Evolutionary conservation across 495 filamentous ascomycete species (phyloP).

Genomic region (Aspergillus panamensis): DNA sequence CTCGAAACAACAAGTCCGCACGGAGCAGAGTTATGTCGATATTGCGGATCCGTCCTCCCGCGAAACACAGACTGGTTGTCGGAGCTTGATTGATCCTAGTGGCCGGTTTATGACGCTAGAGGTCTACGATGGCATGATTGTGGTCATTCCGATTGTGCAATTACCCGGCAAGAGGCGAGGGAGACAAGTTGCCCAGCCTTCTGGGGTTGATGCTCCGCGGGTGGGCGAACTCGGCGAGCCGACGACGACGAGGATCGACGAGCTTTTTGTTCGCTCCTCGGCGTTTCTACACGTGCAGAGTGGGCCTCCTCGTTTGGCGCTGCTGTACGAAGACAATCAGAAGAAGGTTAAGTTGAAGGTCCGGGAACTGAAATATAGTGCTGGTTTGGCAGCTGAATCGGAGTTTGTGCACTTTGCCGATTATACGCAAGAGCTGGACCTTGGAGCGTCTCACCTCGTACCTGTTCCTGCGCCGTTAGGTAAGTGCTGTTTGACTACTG

Average conservation of each 20-base stretch:
- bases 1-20: slow-evolving; percentile 56
- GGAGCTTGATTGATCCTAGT: slow-evolving; percentile 78
- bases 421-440: slow-evolving; percentile 59
- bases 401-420: slow-evolving; percentile 50
- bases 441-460: slow-evolving; percentile 77
- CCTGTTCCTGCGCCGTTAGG: slow-evolving; percentile 65
- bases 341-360: slow-evolving; percentile 61
- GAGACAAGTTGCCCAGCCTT: slow-evolving; percentile 22
- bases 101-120: slow-evolving; percentile 79
- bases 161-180: slow-evolving; percentile 55
- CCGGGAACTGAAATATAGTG: slow-evolving; percentile 50
- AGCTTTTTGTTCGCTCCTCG: slow-evolving; percentile 80
- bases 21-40: slow-evolving; percentile 67
- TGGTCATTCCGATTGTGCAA: slow-evolving; percentile 65
- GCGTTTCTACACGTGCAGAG: slow-evolving; percentile 72
- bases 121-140: slow-evolving; percentile 84
- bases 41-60: slow-evolving; percentile 74
- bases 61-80: slow-evolving; percentile 69
- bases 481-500: slow-evolving; percentile 27
- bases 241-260: slow-evolving; percentile 71
- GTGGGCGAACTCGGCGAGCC: slow-evolving; percentile 63
- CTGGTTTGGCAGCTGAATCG: slow-evolving; percentile 45
- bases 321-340: slow-evolving; percentile 74
- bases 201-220: slow-evolving; percentile 35
- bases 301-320: slow-evolving; percentile 71